Evolutionary conservation across 495 filamentous ascomycete species (phyloP).

Genomic region (Penicillium psychrofluorescens): DNA sequence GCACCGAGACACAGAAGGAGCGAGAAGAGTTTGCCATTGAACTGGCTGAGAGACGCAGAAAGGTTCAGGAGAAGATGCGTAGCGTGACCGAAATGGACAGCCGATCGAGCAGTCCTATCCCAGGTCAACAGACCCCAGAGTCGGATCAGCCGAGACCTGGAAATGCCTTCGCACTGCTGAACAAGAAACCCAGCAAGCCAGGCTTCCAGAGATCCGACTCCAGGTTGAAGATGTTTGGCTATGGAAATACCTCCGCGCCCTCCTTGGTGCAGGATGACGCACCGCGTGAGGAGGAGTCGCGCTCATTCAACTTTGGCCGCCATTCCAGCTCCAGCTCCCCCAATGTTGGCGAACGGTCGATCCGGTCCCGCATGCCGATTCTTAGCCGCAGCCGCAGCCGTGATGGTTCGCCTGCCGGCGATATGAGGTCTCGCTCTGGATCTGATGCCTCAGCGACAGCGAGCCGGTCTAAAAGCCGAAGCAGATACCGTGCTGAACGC

Average conservation of each 20-base stretch:
- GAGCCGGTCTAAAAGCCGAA: constrained; percentile 47
- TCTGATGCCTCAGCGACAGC: constrained; percentile 45
- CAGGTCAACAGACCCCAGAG: constrained; percentile 40
- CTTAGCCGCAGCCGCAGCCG: constrained; percentile 26
- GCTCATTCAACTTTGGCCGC: constrained; percentile 27
- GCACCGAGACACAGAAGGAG: constrained; percentile 57
- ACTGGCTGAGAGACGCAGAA: constrained; percentile 67
- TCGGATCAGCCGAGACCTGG: constrained; percentile 32
- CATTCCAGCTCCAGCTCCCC: constrained; percentile 38
- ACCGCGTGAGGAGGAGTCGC: constrained; percentile 39
- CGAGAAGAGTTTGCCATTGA: constrained; percentile 74
- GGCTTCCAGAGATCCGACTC: constrained; percentile 48
- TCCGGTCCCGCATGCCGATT: constrained; percentile 25
- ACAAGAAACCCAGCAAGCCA: constrained; percentile 57
- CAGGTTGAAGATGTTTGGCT: constrained; percentile 61
- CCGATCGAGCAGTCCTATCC: constrained; percentile 44
- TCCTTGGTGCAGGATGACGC: constrained; percentile 34
- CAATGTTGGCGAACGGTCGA: constrained; percentile 27
- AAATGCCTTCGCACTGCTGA: constrained; percentile 62
- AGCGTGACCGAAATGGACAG: constrained; percentile 63
- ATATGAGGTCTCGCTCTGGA: constrained; percentile 35
- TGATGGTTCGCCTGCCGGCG: constrained; percentile 25
- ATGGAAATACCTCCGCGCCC: constrained; percentile 51
- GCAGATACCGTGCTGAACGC: constrained; percentile 29
- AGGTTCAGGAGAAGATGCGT: constrained; percentile 74